A percentile compares a stretch with the other conserved stretches of the same genome.
Evolutionary conservation across 2,329 filamentous ascomycete genomes (phyloP).

Genomic region (Talaromyces sp.): DNA sequence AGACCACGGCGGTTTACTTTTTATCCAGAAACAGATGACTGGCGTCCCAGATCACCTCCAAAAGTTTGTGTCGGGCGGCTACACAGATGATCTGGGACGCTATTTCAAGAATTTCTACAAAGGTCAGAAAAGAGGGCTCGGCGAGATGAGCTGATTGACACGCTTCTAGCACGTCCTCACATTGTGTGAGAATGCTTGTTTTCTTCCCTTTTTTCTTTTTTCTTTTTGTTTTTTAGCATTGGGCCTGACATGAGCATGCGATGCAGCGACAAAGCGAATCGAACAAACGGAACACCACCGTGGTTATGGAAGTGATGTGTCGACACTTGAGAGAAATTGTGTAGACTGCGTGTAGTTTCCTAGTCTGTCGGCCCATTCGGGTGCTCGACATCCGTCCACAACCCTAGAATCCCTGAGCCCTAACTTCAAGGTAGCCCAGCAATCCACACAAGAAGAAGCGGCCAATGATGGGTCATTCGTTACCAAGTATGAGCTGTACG

Average conservation of each 20-base stretch:
- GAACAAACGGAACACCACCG: too few species aligned
- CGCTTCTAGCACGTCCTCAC: too few species aligned
- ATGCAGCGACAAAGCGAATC: too few species aligned
- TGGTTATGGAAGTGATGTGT: too few species aligned
- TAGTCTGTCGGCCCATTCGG: slow-evolving; percentile 1
- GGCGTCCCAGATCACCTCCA: background rate
- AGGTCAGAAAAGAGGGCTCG: too few species aligned
- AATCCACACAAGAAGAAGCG: background rate
- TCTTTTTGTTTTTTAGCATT: too few species aligned
- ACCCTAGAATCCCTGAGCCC: background rate
- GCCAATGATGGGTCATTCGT: background rate
- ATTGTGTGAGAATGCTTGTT: too few species aligned
- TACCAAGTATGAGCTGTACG: background rate
- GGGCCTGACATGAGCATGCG: too few species aligned
- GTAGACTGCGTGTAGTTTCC: background rate
- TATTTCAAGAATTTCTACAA: too few species aligned
- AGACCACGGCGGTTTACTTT: background rate
- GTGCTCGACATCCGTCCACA: background rate
- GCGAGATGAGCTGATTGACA: too few species aligned
- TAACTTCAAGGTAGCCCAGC: background rate
- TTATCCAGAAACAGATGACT: background rate
- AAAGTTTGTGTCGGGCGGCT: background rate
- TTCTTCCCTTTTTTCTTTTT: too few species aligned
- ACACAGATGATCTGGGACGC: background rate
- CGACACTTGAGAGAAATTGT: too few species aligned